phyloP scores from a whole-genome alignment of 345 rosid species.

The Conringia planisiliqua region DNA sequence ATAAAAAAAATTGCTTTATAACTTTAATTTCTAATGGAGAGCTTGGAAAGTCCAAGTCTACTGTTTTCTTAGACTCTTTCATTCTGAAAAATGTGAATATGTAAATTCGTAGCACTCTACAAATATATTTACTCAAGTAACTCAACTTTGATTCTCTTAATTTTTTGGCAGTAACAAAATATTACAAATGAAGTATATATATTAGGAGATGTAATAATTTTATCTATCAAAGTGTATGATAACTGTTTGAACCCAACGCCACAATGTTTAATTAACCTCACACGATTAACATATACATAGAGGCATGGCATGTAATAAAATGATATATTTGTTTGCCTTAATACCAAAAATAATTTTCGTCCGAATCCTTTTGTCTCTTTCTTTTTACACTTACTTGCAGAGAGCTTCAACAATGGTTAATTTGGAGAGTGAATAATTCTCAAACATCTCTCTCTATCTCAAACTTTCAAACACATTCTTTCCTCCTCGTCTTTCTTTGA shows the following conservation, averaged over 20 bases:
- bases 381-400: conserved; percentile 25
- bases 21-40: not conserved
- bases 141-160: not conserved
- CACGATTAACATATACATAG: not conserved
- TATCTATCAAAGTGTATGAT: not conserved
- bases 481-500: conserved; percentile 11
- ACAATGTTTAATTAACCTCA: not conserved
- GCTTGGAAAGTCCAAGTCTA: conserved; percentile 12
- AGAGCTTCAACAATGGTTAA: conserved; percentile 21
- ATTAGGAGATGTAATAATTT: no score
- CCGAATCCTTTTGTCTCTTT: conserved; percentile 27
- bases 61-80: not conserved
- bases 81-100: not conserved
- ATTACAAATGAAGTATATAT: not conserved
- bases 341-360: conserved; percentile 1
- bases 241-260: not conserved
- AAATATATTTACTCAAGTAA: not conserved
- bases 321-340: conserved; percentile 5
- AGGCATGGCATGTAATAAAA: not conserved
- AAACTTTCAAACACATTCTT: conserved; percentile 24
- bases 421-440: conserved; percentile 19
- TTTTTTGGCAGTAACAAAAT: not conserved
- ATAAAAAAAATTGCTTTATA: no score
- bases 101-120: not conserved
- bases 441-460: conserved; percentile 1